Conservation (phyloP, 176 grass and related monocot species). For the Oryza longistaminata region DNA sequence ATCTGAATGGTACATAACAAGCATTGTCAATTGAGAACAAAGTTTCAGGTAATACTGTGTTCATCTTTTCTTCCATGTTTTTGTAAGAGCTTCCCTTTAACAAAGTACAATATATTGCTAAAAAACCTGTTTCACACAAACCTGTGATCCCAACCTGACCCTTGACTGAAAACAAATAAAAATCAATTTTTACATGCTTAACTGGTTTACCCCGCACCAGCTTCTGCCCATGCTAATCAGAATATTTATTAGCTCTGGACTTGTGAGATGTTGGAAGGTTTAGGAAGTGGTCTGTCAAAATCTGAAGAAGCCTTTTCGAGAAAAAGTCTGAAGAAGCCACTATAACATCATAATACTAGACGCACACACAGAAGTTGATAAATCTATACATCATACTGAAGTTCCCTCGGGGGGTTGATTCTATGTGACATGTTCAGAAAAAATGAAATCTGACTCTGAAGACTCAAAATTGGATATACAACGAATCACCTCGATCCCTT, state of each 20-base stretch:
- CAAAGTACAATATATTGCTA: neutral
- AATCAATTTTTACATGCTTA: neutral
- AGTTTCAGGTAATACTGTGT: neutral
- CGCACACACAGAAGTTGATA: neutral
- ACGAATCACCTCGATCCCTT: neutral
- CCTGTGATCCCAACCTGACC: neutral
- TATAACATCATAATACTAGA: neutral
- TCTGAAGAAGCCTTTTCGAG: neutral
- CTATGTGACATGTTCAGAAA: neutral
- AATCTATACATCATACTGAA: conserved; percentile 2
- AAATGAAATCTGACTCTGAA: neutral
- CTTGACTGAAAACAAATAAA: neutral
- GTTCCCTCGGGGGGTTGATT: neutral
- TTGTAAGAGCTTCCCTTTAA: neutral
- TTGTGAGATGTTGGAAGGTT: neutral
- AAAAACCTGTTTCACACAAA: neutral
- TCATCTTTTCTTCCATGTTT: neutral
- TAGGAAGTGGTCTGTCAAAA: neutral
- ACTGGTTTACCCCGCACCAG: neutral
- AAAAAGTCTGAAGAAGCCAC: neutral
- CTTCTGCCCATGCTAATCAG: neutral
- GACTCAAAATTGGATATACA: neutral
- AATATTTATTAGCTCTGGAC: neutral
- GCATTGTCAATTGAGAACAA: neutral
- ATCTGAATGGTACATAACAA: neutral